These are phyloP conservation scores for Hibiscus syriacus DNA, from an alignment of 345 rosid genomes.

Conservation along the genomic window DNA sequence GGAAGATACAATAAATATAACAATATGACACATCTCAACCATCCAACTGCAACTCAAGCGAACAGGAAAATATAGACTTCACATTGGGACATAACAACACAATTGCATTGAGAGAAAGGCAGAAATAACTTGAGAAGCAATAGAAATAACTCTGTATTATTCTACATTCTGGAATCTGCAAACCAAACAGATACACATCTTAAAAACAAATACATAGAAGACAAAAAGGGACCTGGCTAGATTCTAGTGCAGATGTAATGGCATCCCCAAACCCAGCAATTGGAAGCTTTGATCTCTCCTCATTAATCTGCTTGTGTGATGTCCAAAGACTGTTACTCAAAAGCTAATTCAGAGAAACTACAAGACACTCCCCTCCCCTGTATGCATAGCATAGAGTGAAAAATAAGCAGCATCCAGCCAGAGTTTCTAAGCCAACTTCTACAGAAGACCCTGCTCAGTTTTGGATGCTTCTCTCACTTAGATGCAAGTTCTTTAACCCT, in stretches of 20 bases:
- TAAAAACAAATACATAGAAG: conserved; percentile 12
- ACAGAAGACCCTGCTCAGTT: conserved; percentile 57
- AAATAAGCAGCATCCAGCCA: conserved; percentile 9
- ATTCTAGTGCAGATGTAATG: conserved; percentile 66
- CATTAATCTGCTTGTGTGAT: conserved; percentile 51
- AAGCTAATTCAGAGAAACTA: conserved; percentile 11
- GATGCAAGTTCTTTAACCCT: conserved; percentile 51
- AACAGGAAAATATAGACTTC: neutral
- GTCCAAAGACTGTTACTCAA: conserved; percentile 15
- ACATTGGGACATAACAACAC: neutral
- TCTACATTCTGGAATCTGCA: neutral
- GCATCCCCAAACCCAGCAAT: conserved; percentile 61
- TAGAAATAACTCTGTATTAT: neutral
- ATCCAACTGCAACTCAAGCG: neutral
- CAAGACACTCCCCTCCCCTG: conserved; percentile 8
- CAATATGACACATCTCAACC: neutral
- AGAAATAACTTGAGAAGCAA: neutral
- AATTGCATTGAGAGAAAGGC: neutral
- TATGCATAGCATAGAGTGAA: neutral
- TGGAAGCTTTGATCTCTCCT: conserved; percentile 68
- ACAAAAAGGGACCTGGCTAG: conserved; percentile 56
- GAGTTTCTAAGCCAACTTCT: conserved; percentile 3
- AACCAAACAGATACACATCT: conserved; percentile 2
- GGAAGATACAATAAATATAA: conserved; percentile 10
- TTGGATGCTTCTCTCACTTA: conserved; percentile 37